Base-by-base conservation (phyloP, 345 rosid genomes). In the Sisymbrium irio region DNA sequence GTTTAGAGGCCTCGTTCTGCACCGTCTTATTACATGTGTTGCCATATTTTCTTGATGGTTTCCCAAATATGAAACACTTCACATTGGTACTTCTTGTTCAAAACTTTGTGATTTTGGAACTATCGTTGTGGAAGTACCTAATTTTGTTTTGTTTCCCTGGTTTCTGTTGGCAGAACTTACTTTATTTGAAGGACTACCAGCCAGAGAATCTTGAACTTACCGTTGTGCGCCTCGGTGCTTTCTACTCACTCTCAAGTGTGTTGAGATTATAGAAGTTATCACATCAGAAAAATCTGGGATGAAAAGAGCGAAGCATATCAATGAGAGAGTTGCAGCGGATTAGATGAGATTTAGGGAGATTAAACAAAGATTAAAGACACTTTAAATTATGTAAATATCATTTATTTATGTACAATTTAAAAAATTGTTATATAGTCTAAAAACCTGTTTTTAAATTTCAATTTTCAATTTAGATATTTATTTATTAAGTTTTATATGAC, bases 31-130 rank as follows among this genome's bases (percentile, higher is more conserved):
- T 58, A 35, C 37, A 19, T n/a, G 5, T 19, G 0, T 2, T 69
- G 65, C 57, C 32, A 6, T 0, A 6, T 5, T 45, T 69, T 35
- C 74, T 69, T 14, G 9, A 22, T 5, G 27, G 57, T 41, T 69
- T 14, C 33, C 65, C 58, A 5, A 69, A 69, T 35, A 47, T 71
- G 41, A 71, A 71, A 47, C 63, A 7, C 41, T 40, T 36, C 49
- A 60, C 18, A 42, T 12, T 59, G 14, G 75, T 71, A 70, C 32
- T n/a, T 20, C 37, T 9, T 58, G 28, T 27, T 60, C 19, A 36
- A 11, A 47, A 15, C 20, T 2, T 58, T 50, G 5, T 61, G 27
- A 27, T 4, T 60, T n/a, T 45, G 32, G 14, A 30, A 18, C 7
- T 19, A 30, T 32, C 20, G 2, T 44, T 44, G 45, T 40, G 45